A percentile compares a stretch with the other conserved stretches of the same genome.
These are phyloP conservation scores for Phialophora macrospora DNA, from an alignment of 2,329 filamentous ascomycete genomes.

Conservation along the genomic window DNA sequence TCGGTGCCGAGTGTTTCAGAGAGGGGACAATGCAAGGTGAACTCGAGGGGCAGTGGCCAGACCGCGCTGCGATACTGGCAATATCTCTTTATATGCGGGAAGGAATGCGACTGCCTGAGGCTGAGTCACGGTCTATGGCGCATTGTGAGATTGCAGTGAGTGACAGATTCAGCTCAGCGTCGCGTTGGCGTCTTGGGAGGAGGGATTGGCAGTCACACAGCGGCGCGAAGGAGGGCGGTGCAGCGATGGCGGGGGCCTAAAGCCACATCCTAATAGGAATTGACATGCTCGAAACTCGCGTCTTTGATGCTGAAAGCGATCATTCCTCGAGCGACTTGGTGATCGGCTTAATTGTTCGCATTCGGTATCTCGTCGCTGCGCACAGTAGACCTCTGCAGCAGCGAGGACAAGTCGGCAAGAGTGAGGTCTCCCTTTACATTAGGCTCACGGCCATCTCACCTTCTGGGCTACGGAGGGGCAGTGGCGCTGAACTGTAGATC, in stretches of 20 bases:
- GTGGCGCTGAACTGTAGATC: conserved; percentile 1
- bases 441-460: not conserved
- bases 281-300: not conserved
- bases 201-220: conserved; percentile 6
- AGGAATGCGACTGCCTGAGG: conserved; percentile 22
- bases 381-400: too few species aligned
- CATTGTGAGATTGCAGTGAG: conserved; percentile 4
- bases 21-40: not conserved
- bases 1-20: not conserved
- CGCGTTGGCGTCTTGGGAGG: conserved; percentile 14
- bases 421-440: not conserved
- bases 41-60: conserved; percentile 7
- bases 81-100: conserved; percentile 27
- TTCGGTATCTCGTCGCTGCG: not conserved
- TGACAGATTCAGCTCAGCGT: conserved; percentile 4
- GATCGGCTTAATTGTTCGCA: not conserved
- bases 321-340: not conserved
- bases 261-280: not conserved
- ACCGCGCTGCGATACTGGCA: conserved; percentile 29
- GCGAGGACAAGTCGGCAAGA: not conserved
- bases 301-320: not conserved
- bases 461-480: not conserved
- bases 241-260: conserved; percentile 16
- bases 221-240: conserved; percentile 7
- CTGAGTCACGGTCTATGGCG: conserved; percentile 11